phyloP scores from a whole-genome alignment of 2,329 filamentous ascomycete species.

The Magnaporthiopsis incrustans region DNA sequence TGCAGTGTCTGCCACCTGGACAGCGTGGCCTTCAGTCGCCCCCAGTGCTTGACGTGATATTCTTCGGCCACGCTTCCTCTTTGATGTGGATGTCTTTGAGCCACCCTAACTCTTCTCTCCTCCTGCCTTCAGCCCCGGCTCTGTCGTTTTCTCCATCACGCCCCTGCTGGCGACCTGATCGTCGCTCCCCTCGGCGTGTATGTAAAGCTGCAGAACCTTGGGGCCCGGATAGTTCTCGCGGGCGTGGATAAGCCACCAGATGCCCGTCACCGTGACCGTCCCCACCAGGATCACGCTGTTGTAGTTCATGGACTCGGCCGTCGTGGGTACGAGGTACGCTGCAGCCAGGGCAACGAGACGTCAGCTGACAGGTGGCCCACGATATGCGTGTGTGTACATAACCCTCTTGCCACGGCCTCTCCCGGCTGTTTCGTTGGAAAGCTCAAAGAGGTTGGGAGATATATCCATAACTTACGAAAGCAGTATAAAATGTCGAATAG shows the following conservation, averaged over 20 bases:
- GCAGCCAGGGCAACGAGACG: constrained; percentile 7
- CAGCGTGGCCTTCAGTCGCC: background rate
- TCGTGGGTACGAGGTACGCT: constrained; percentile 34
- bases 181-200: constrained; percentile 21
- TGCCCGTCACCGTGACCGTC: constrained; percentile 33
- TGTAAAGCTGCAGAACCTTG: constrained; percentile 38
- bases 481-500: constrained; percentile 53
- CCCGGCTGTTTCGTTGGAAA: background rate
- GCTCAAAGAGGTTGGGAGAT: background rate
- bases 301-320: constrained; percentile 38
- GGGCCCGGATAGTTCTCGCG: constrained; percentile 40
- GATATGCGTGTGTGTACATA: background rate
- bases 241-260: constrained; percentile 44
- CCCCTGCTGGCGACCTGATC: background rate
- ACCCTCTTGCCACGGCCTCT: background rate
- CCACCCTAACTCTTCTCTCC: background rate
- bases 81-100: too few species aligned
- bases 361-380: background rate
- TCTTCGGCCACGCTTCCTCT: too few species aligned
- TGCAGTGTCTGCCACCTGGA: background rate
- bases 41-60: too few species aligned
- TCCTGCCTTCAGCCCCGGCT: background rate
- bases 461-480: constrained; percentile 37
- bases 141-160: background rate
- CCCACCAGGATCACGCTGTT: constrained; percentile 47